A percentile compares a stretch with the other conserved stretches of the same genome.
Conservation (phyloP, 2,329 filamentous ascomycete genomes). For the Leptosphaerulina australis region DNA sequence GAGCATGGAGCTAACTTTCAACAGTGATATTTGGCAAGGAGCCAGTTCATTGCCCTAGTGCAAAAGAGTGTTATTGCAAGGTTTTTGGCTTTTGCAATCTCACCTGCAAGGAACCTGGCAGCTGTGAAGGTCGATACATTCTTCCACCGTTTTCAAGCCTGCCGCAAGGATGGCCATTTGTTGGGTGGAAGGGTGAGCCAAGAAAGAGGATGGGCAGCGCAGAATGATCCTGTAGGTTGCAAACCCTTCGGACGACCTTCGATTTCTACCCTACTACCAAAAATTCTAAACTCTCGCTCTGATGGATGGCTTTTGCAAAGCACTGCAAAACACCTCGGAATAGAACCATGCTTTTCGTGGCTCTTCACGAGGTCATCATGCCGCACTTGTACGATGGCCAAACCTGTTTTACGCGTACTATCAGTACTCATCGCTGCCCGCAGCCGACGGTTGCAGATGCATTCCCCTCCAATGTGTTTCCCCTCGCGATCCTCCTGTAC, state of each 20-base stretch:
- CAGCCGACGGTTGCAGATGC: too few relatives aligned
- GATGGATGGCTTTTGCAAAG: too few relatives aligned
- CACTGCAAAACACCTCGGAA: too few relatives aligned
- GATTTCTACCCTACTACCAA: too few relatives aligned
- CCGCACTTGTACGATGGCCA: not conserved
- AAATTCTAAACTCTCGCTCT: too few relatives aligned
- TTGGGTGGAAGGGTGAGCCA: constrained; percentile 56
- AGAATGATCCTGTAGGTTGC: not conserved
- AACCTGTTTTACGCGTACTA: not conserved
- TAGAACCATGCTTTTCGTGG: too few relatives aligned
- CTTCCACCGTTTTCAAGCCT: constrained; percentile 64
- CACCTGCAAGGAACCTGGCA: constrained; percentile 48
- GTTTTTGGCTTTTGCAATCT: constrained; percentile 67
- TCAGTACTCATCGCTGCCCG: too few relatives aligned
- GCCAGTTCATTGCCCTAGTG: constrained; percentile 64
- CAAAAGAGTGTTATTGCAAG: constrained; percentile 69
- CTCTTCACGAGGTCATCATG: not conserved
- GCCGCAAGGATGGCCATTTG: constrained; percentile 66
- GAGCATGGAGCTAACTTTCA: constrained; percentile 22
- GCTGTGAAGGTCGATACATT: constrained; percentile 64
- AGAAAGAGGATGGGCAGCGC: constrained; percentile 15
- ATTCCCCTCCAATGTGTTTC: too few relatives aligned
- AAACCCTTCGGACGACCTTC: not conserved
- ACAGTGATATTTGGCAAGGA: constrained; percentile 47
- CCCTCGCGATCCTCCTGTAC: too few relatives aligned